These are phyloP conservation scores for Elasticomyces elasticus DNA, from an alignment of 495 filamentous ascomycete genomes.

Conservation along the genomic window DNA sequence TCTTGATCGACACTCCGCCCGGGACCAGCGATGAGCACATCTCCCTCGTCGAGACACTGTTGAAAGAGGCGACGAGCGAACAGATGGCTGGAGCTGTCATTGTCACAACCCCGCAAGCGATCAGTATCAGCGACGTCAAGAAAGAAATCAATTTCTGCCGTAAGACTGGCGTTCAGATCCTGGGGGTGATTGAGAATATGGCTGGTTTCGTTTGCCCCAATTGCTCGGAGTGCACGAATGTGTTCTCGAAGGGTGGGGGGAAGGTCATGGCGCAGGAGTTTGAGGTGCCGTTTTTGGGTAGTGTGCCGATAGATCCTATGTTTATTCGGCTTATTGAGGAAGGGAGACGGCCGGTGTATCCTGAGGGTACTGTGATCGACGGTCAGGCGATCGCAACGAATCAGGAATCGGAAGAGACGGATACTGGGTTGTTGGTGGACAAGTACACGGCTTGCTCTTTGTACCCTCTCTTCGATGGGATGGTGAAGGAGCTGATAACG, in stretches of 20 bases:
- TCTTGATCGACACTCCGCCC: slow-evolving; percentile 91
- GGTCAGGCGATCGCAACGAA: slow-evolving; percentile 24
- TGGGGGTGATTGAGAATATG: slow-evolving; percentile 98
- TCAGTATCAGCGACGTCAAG: slow-evolving; percentile 83
- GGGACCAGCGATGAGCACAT: slow-evolving; percentile 98
- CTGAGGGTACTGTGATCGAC: slow-evolving; percentile 25
- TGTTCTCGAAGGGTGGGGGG: slow-evolving; percentile 85
- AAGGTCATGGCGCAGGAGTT: slow-evolving; percentile 83
- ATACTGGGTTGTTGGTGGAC: slow-evolving; percentile 53
- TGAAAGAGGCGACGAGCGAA: slow-evolving; percentile 41
- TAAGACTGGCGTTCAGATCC: slow-evolving; percentile 69
- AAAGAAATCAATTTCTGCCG: slow-evolving; percentile 95
- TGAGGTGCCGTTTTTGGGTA: slow-evolving; percentile 70
- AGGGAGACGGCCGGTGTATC: slow-evolving; percentile 39
- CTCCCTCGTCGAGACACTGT: slow-evolving; percentile 74
- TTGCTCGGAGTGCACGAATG: slow-evolving; percentile 84
- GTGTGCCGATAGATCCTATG: slow-evolving; percentile 76
- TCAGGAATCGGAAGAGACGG: slow-evolving; percentile 18
- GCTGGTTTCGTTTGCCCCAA: slow-evolving; percentile 91
- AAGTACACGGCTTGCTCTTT: slow-evolving; percentile 74
- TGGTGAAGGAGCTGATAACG: slow-evolving; percentile 46
- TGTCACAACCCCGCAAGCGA: slow-evolving; percentile 91
- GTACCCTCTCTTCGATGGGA: slow-evolving; percentile 57
- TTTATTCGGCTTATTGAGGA: slow-evolving; percentile 60
- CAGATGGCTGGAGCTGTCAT: slow-evolving; percentile 74